Evolutionary conservation across 768 basidiomycete species (phyloP), one percentile per base, ranked within the genome.

Genomic region (Holtermanniella nyarrowii): DNA sequence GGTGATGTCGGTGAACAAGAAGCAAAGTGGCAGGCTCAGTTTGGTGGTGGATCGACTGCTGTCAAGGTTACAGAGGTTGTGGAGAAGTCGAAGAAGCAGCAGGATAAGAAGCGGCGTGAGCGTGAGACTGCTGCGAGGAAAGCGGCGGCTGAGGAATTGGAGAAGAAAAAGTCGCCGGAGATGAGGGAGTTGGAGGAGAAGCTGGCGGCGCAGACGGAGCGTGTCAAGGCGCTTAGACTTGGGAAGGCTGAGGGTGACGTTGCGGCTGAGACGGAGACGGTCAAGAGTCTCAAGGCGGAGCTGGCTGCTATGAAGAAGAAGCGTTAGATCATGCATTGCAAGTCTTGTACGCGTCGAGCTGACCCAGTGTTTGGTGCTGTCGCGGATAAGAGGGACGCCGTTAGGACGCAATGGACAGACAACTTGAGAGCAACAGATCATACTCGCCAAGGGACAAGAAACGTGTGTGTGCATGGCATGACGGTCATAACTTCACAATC

Each of bases 1-100:
- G 16, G 31, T 16, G 53, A 61, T 24, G 55, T 62, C 41, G 65
- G 65, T 7, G 62, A 52, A 20, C 65, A 67, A 26, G 83, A 82
- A 22, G 84, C 88, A 25, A 77, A 79, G 4, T 97, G 85, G 84
- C 78, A 83, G 59, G 72, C 71, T 44, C 81, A 80, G 69, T 99
- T 90, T 61, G 84, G 84, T 2, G 93, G 93, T 5, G 71, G 70
- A 22, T 52, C 65, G 63, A 43, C 68, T 68, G 11, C 71, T 67
- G 39, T 72, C 68, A 75, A 59, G 1, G 56, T 56, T 44, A 59
- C 51, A 14, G 61, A 60, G 42, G 61, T 65, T 55, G 65, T 68
- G 52, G 73, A 62, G 3, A 59, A 66, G 16, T 59, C 60, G 26
- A 58, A 63, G 48, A 57, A 70, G 47, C 82, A 85, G 69, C 74